Evolutionary conservation across 2,329 filamentous ascomycete genomes (phyloP).

Genomic region (Claviceps capensis): DNA sequence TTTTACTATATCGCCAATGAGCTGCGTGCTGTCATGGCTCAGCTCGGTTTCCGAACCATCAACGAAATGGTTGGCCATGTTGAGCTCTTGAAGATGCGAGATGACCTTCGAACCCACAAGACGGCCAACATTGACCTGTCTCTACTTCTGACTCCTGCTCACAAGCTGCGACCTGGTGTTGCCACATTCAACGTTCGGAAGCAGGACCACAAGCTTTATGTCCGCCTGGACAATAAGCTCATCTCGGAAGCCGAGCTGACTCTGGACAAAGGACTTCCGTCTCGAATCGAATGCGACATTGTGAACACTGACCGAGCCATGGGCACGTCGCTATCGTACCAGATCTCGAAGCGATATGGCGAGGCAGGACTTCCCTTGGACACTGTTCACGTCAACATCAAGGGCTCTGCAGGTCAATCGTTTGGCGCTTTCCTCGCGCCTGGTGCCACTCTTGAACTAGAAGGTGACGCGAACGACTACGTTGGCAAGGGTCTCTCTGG

Average conservation of each 20-base stretch:
- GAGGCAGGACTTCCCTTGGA: constrained; percentile 81
- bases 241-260: constrained; percentile 92
- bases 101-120: constrained; percentile 78
- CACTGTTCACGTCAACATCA: constrained; percentile 91
- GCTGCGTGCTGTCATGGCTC: constrained; percentile 91
- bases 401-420: constrained; percentile 90
- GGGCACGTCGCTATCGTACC: constrained; percentile 88
- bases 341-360: constrained; percentile 85
- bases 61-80: constrained; percentile 97
- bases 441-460: constrained; percentile 85
- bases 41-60: constrained; percentile 83
- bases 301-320: constrained; percentile 93
- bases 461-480: constrained; percentile 94
- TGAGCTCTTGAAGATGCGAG: constrained; percentile 72
- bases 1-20: constrained; percentile 97
- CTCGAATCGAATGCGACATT: constrained; percentile 87
- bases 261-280: constrained; percentile 85
- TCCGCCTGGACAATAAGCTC: constrained; percentile 90
- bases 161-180: constrained; percentile 85
- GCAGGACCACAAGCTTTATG: constrained; percentile 88
- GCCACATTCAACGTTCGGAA: constrained; percentile 97
- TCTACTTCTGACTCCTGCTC: constrained; percentile 86
- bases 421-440: constrained; percentile 91
- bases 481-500: constrained; percentile 93
- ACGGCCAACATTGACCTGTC: constrained; percentile 88